Evolutionary conservation across 768 basidiomycete genomes (phyloP), one percentile per base, ranked within the genome.

Genomic region (Termitomyces sp.): DNA sequence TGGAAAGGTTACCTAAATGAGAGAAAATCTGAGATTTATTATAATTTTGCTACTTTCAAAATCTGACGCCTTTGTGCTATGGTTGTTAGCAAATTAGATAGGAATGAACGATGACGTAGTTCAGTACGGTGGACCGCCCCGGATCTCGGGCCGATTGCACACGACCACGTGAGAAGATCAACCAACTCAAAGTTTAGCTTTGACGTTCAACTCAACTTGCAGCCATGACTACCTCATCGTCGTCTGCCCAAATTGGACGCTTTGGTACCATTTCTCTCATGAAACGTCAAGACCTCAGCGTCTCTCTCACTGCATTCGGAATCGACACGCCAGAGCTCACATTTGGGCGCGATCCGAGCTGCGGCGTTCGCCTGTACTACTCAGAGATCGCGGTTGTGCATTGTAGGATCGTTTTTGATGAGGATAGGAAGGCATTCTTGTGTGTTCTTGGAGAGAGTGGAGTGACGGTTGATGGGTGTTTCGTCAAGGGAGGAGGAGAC

Each of bases 361-460:
- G 88, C 64, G 77, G 82, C 57, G 81, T 90, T 19, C 73, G 88
- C 41, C 70, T 90, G 37, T 90, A 88, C 66, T 90, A 89, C 64
- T 70, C 77, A 1, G 76, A 79, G 42, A 79, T 90, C 51, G 81
- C 78, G 40, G 70, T 77, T 3, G 58, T 88, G 0, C 88, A 90
- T 62, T 85, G 84, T 59, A 85, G 81, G 62, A 76, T 90, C 41
- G 68, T 83, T 11, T 88, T 90, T 62, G 77, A 85, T 53, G 82
- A 87, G 22, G 74, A 76, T 45, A 87, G 86, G 73, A 41, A 90
- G 84, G 88, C 88, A 11, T 89, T 87, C 62, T 68, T 90, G 5
- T 73, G 79, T 19, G 82, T 90, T 2, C 65, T 84, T 3, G 88
- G 88, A 6, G 63, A 71, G 1, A 70, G 70, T 48, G 88, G 88